These are phyloP conservation scores for Alternaria sp. DNA, from an alignment of 2,329 filamentous ascomycete species.

Conservation along the genomic window DNA sequence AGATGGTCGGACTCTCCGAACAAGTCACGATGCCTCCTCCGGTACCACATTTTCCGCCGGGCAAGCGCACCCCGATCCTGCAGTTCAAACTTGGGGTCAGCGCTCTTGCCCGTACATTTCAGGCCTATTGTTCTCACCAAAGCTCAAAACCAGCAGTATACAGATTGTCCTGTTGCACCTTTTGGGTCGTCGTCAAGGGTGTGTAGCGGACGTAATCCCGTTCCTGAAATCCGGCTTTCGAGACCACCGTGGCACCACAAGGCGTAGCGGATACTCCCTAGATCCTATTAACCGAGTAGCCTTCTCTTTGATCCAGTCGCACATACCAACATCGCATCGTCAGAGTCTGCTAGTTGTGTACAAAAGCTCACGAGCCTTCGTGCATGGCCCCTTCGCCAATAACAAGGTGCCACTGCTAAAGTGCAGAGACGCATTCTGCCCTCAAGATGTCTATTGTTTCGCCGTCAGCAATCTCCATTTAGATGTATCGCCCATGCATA, in stretches of 20 bases:
- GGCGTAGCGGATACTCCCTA: conserved; percentile 39
- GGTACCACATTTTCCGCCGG: conserved; percentile 9
- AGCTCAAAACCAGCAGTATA: conserved; percentile 23
- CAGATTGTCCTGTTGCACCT: neutral
- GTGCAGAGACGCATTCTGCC: conserved; percentile 31
- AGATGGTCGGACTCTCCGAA: conserved; percentile 16
- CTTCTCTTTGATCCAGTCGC: conserved; percentile 3
- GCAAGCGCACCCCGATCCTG: conserved; percentile 26
- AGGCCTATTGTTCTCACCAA: conserved; percentile 8
- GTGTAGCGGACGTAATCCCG: conserved; percentile 32
- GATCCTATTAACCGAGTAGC: conserved; percentile 2
- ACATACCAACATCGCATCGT: conserved; percentile 31
- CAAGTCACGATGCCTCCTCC: conserved; percentile 2
- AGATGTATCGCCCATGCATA: conserved; percentile 15
- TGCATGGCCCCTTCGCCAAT: conserved; percentile 42
- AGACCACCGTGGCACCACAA: conserved; percentile 31
- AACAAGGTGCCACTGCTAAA: conserved; percentile 35
- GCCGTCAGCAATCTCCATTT: conserved; percentile 7
- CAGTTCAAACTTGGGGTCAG: conserved; percentile 4
- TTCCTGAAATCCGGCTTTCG: conserved; percentile 41
- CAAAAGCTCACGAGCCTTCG: conserved; percentile 35
- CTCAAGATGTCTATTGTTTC: conserved; percentile 16
- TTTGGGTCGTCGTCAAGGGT: conserved; percentile 1
- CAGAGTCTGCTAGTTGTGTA: conserved; percentile 36
- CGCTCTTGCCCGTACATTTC: neutral